phyloP scores from a whole-genome alignment of 2,329 filamentous ascomycete genomes.

The Fusarium coffeatum region DNA sequence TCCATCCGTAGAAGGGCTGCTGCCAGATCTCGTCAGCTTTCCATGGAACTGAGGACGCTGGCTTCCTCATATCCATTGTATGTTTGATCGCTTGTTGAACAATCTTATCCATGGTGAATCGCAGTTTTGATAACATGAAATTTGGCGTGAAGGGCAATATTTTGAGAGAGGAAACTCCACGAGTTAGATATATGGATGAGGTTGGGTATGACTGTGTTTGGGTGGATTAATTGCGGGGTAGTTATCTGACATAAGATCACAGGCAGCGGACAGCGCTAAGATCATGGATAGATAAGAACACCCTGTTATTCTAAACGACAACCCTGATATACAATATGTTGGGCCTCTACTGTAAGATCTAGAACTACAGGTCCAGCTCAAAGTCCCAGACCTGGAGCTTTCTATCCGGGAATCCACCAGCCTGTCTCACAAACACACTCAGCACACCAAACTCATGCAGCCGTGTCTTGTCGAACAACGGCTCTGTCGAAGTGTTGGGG shows the following conservation, averaged over 20 bases:
- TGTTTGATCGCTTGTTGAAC: not conserved
- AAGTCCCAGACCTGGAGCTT: conserved; percentile 39
- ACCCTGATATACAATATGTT: no score
- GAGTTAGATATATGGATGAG: no score
- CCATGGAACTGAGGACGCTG: not conserved
- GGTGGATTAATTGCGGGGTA: conserved; percentile 3
- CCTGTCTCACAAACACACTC: conserved; percentile 30
- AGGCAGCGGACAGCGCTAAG: not conserved
- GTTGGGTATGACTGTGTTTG: not conserved
- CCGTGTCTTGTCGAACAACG: conserved; percentile 20
- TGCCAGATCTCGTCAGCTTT: not conserved
- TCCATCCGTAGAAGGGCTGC: conserved; percentile 5
- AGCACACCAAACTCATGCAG: conserved; percentile 16
- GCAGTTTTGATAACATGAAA: not conserved
- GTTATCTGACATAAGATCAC: conserved; percentile 3
- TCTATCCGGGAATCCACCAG: conserved; percentile 12
- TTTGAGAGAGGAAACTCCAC: fast-evolving
- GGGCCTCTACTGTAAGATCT: no score
- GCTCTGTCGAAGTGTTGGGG: conserved; percentile 26
- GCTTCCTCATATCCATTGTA: not conserved
- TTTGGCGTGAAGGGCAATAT: not conserved
- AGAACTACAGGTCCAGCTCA: conserved; percentile 12
- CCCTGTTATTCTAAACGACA: no score
- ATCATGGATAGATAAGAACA: fast-evolving
- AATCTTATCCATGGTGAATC: not conserved